These are phyloP conservation scores for Brettanomyces sp. DNA, from an alignment of 805 yeast species.

Conservation along the genomic window DNA sequence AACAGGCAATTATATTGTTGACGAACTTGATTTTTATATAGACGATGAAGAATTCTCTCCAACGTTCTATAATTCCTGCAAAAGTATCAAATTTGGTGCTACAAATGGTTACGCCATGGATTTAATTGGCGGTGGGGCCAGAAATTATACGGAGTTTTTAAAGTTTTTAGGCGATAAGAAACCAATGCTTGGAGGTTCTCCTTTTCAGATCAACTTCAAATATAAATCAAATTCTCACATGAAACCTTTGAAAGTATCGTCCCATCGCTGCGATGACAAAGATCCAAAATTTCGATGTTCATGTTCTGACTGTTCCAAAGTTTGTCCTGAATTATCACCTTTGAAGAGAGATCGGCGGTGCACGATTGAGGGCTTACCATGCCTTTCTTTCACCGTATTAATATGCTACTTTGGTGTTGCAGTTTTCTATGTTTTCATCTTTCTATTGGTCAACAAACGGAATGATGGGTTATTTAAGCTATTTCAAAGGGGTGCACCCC, in stretches of 20 bases:
- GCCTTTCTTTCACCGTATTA: conserved; percentile 59
- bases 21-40: conserved; percentile 59
- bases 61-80: conserved; percentile 72
- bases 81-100: conserved; percentile 82
- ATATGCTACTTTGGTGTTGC: conserved; percentile 31
- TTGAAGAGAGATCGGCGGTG: conserved; percentile 36
- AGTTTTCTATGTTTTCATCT: conserved; percentile 2
- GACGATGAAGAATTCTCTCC: conserved; percentile 58
- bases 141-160: conserved; percentile 57
- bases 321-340: conserved; percentile 64
- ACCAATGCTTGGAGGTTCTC: conserved; percentile 90
- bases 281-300: conserved; percentile 61
- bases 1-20: conserved; percentile 52
- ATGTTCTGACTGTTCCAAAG: conserved; percentile 76
- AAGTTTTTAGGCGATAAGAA: conserved; percentile 92
- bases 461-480: not conserved
- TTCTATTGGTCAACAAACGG: not conserved
- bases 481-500: not conserved
- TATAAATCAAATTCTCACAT: conserved; percentile 28
- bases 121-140: conserved; percentile 95
- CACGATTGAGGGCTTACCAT: conserved; percentile 50
- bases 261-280: conserved; percentile 47
- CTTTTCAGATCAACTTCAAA: conserved; percentile 79
- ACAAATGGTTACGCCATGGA: conserved; percentile 97
- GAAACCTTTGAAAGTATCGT: conserved; percentile 20